Conservation (phyloP, 2,329 filamentous ascomycete genomes). For the Cadophora malorum region DNA sequence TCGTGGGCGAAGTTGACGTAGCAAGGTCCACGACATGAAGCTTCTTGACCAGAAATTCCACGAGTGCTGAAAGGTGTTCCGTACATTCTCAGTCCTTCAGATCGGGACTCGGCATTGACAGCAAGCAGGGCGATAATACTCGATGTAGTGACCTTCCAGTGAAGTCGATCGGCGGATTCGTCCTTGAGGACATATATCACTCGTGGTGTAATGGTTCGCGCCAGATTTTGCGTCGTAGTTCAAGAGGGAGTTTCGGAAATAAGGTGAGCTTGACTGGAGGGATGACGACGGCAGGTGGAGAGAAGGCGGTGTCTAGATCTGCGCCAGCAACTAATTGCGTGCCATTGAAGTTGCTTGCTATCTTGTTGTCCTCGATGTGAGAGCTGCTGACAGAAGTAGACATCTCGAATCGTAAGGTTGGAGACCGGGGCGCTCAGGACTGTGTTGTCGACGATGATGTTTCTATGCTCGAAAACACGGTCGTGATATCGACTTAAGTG, state of each 20-base stretch:
- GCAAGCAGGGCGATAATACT: neutral
- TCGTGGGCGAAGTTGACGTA: constrained; percentile 4
- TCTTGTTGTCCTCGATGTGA: too few relatives aligned
- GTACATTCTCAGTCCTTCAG: neutral
- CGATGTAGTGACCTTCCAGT: neutral
- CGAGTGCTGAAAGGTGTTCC: neutral
- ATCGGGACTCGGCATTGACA: neutral
- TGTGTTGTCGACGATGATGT: too few relatives aligned
- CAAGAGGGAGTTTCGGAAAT: neutral
- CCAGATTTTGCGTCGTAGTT: constrained; percentile 3
- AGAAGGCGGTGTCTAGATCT: neutral
- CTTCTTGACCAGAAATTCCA: neutral
- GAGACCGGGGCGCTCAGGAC: too few relatives aligned
- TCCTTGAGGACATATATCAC: neutral
- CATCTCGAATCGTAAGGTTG: too few relatives aligned
- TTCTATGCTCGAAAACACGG: too few relatives aligned
- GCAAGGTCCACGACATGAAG: neutral
- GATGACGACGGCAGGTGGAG: neutral
- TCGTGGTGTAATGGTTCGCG: neutral
- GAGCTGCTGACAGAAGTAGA: too few relatives aligned
- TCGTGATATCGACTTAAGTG: too few relatives aligned
- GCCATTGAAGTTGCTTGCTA: neutral
- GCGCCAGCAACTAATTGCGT: neutral
- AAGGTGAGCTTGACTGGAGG: neutral
- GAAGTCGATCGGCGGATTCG: neutral